Evolutionary conservation across 768 basidiomycete species (phyloP).

Genomic region (Bullera alba): DNA sequence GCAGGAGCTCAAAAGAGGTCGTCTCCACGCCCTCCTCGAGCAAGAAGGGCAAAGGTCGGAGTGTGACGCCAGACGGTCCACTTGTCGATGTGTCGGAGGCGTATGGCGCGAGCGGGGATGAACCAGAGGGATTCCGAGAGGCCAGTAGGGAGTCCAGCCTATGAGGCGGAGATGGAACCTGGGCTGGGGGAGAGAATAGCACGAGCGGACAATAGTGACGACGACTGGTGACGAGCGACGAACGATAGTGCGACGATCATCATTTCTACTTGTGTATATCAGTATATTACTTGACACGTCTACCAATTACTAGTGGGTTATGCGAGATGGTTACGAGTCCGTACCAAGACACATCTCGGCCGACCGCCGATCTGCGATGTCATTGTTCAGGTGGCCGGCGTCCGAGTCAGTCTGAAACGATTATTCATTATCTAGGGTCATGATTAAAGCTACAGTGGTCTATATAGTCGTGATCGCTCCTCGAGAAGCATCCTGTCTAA

Average conservation of each 20-base stretch:
- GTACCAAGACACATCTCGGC: too few species aligned
- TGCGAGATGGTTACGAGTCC: too few species aligned
- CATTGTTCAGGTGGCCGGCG: too few species aligned
- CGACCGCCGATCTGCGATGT: too few species aligned
- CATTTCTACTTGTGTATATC: background rate
- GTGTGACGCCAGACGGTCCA: conserved; percentile 16
- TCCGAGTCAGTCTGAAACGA: too few species aligned
- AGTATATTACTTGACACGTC: too few species aligned
- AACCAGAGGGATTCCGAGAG: conserved; percentile 30
- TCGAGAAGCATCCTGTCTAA: background rate
- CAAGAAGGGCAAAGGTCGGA: background rate
- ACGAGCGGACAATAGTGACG: too few species aligned
- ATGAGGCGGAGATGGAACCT: too few species aligned
- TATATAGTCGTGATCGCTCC: background rate
- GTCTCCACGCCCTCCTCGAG: background rate
- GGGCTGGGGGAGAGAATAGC: too few species aligned
- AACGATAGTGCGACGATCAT: too few species aligned
- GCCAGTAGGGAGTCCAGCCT: background rate
- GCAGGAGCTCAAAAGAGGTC: background rate
- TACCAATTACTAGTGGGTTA: too few species aligned
- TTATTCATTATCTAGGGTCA: background rate
- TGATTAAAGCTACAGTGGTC: background rate
- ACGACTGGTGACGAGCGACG: too few species aligned
- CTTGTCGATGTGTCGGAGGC: conserved; percentile 41
- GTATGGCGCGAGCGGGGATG: conserved; percentile 36